Evolutionary conservation across 2,329 filamentous ascomycete genomes (phyloP), one percentile per base, ranked within the genome.

Genomic region (Colletotrichum sp.): DNA sequence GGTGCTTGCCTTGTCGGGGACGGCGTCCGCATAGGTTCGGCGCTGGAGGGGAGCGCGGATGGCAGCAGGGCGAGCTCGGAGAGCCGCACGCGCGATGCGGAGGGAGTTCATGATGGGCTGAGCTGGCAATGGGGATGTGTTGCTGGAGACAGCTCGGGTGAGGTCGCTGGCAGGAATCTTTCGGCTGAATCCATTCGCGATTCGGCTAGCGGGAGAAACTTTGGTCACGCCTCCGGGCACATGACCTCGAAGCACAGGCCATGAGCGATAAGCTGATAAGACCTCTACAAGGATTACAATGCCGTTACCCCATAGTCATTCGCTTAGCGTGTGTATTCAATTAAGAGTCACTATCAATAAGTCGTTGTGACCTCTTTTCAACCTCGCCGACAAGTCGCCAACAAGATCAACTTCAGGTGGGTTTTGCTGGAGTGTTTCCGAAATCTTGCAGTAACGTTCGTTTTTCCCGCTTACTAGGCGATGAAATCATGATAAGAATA

Each of bases 1-100:
- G 59, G 36, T 63, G 68, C 90, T 85, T 87, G 88, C 92, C 93
- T 96, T 96, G 92, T 96, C 95, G 84, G 93, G 89, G 82, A 95
- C 93, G 81, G 94, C 94, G 85, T 96, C 95, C 83, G 95, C 97
- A 87, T 99, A 99, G 83, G 94, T 93, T 91, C 97, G 93, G 87
- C 95, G 94, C 90, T 96, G 94, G 80, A 95, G 84, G 82, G 94
- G 93, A 81, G 92, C 90, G 86, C 93, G 92, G 87, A 96, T 89
- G 86, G 93, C 91, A 84, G 94, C 89, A 85, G 96, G 94, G 84
- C 94, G 94, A 85, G 92, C 95, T 89, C 95, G 92, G 87, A 98
- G 91, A 89, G 95, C 96, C 88, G 93, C 92, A 88, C 96, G 94
- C 90, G 96, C 95, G 88, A 98, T 91, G 88, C 96, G 95, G 89